These are phyloP conservation scores for Ganoderma lingzhi DNA, from an alignment of 1,284 basidiomycete genomes.

Conservation along the genomic window DNA sequence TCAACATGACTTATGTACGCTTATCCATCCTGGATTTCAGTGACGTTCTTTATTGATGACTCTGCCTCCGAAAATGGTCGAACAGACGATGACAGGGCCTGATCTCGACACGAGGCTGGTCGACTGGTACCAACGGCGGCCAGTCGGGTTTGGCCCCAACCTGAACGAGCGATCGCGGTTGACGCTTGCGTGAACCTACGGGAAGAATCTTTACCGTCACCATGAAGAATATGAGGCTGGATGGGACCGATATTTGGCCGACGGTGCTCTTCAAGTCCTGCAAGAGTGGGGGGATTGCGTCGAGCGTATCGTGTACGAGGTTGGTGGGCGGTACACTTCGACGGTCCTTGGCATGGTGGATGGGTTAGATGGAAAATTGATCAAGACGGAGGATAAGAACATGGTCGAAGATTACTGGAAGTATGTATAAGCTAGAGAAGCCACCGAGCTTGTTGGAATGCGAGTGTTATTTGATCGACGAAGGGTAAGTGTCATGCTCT, in stretches of 20 bases:
- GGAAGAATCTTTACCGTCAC: not conserved
- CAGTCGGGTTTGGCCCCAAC: not conserved
- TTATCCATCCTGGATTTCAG: not conserved
- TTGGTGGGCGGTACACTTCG: not conserved
- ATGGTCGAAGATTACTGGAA: slow-evolving; percentile 5
- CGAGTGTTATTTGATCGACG: not conserved
- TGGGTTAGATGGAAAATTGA: not conserved
- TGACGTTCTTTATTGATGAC: not conserved
- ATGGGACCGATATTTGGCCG: not conserved
- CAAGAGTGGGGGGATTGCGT: not conserved
- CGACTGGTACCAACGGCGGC: not conserved
- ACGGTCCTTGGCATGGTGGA: not conserved
- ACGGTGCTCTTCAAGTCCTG: not conserved
- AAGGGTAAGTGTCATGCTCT: too few relatives aligned
- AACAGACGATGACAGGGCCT: not conserved
- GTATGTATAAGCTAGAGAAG: not conserved
- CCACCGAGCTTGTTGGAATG: not conserved
- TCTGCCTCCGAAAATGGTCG: not conserved
- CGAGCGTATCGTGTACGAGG: not conserved
- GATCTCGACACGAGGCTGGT: not conserved
- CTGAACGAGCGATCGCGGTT: not conserved
- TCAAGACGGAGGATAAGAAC: not conserved
- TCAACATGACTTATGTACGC: not conserved
- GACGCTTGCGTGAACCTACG: not conserved
- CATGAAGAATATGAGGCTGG: not conserved